These are phyloP conservation scores for Clavispora fructus DNA, from an alignment of 805 yeast genomes.

Conservation along the genomic window DNA sequence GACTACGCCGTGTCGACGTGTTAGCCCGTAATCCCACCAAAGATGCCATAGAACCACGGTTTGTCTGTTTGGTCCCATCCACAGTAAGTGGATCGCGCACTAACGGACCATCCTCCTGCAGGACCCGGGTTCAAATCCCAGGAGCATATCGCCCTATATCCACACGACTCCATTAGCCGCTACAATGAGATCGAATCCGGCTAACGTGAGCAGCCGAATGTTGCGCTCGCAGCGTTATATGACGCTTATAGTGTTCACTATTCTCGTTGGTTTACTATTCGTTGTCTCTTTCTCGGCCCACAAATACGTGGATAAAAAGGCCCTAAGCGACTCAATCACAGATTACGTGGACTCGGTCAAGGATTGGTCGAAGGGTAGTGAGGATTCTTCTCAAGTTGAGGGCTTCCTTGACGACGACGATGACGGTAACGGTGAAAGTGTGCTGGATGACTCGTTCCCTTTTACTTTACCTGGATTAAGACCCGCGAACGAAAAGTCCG, in stretches of 20 bases:
- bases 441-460: not conserved
- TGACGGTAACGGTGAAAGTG: too few species aligned
- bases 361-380: not conserved
- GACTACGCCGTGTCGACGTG: too few species aligned
- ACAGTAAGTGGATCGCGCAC: too few species aligned
- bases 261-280: constrained; percentile 20
- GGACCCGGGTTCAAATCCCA: too few species aligned
- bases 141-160: not conserved
- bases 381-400: not conserved
- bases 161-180: not conserved
- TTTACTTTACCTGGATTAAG: not conserved
- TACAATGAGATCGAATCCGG: constrained; percentile 16
- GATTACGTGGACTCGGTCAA: not conserved
- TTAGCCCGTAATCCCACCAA: too few species aligned
- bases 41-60: too few species aligned
- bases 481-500: not conserved
- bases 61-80: too few species aligned
- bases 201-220: constrained; percentile 23
- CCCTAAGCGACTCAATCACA: not conserved
- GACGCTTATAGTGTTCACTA: constrained; percentile 17
- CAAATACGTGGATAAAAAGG: constrained; percentile 12
- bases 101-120: not conserved
- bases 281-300: constrained; percentile 27
- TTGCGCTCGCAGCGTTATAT: constrained; percentile 30
- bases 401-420: not conserved